Evolutionary conservation across 2,329 filamentous ascomycete species (phyloP).

Genomic region (Colletotrichum eleusines): DNA sequence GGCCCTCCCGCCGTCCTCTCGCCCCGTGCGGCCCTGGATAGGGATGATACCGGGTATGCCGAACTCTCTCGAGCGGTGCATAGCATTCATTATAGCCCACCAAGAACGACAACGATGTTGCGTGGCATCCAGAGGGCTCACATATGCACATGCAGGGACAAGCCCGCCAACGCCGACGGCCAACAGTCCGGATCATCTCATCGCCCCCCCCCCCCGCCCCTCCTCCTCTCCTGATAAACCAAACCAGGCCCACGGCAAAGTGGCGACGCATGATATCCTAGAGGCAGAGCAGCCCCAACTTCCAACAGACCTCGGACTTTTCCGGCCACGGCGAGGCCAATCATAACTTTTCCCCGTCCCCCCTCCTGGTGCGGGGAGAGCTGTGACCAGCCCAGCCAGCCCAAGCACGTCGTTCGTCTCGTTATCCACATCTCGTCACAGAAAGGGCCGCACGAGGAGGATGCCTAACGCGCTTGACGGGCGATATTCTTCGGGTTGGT

Average conservation of each 20-base stretch:
- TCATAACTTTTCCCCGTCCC: too few species aligned
- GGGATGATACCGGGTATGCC: too few species aligned
- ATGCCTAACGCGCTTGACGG: neutral
- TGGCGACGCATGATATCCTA: neutral
- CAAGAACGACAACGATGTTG: neutral
- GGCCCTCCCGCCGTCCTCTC: neutral
- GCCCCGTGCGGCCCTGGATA: neutral
- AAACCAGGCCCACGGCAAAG: neutral
- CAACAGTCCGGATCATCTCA: neutral
- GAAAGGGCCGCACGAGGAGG: neutral
- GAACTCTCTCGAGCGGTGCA: neutral
- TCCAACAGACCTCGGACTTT: neutral
- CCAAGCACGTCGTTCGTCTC: neutral
- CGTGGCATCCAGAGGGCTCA: neutral
- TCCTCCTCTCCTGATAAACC: too few species aligned
- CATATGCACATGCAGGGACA: neutral
- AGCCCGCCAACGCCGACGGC: neutral
- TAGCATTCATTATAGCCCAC: too few species aligned
- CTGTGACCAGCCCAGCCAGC: too few species aligned
- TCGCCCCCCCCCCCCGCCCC: too few species aligned
- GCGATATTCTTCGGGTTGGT: neutral
- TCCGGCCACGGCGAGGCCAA: neutral
- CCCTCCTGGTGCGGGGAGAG: neutral
- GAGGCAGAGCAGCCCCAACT: neutral
- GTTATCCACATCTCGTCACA: neutral